A percentile compares a stretch with the other conserved stretches of the same genome.
These are phyloP conservation scores for Kurtzmaniella fragi DNA, from an alignment of 805 yeast genomes.

Conservation along the genomic window DNA sequence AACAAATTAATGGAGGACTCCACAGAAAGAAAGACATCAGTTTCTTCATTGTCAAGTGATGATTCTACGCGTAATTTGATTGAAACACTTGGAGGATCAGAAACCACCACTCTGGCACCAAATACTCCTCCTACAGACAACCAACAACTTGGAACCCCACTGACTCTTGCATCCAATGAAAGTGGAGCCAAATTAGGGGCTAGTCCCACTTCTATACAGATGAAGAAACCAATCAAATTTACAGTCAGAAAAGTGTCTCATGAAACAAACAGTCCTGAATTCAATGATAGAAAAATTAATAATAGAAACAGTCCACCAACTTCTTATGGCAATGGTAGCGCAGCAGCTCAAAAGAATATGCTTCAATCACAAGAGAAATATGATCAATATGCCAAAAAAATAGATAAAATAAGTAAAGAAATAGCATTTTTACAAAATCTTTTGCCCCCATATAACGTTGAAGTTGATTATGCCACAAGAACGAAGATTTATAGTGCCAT, in stretches of 20 bases:
- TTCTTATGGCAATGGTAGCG: neutral
- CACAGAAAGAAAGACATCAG: neutral
- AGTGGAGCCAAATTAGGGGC: neutral
- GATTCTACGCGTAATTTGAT: conserved; percentile 4
- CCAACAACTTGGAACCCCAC: neutral
- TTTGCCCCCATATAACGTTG: conserved; percentile 41
- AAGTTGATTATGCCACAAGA: conserved; percentile 37
- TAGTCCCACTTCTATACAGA: neutral
- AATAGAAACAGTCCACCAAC: neutral
- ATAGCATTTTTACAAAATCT: conserved; percentile 31
- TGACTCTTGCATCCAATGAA: neutral
- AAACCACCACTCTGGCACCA: neutral
- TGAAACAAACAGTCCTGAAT: conserved; percentile 15
- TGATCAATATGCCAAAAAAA: conserved; percentile 25
- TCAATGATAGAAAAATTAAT: neutral
- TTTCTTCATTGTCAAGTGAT: conserved; percentile 3
- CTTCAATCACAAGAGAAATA: conserved; percentile 27
- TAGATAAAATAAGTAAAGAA: conserved; percentile 37
- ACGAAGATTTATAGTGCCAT: conserved; percentile 36
- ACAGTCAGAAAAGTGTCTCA: conserved; percentile 30
- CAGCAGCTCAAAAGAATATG: conserved; percentile 9
- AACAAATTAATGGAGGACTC: neutral
- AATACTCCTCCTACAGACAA: neutral
- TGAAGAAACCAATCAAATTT: conserved; percentile 25
- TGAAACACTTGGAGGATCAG: neutral